These are phyloP conservation scores for Taxawa tesnikishii DNA, from an alignment of 2,329 filamentous ascomycete genomes.

Conservation along the genomic window DNA sequence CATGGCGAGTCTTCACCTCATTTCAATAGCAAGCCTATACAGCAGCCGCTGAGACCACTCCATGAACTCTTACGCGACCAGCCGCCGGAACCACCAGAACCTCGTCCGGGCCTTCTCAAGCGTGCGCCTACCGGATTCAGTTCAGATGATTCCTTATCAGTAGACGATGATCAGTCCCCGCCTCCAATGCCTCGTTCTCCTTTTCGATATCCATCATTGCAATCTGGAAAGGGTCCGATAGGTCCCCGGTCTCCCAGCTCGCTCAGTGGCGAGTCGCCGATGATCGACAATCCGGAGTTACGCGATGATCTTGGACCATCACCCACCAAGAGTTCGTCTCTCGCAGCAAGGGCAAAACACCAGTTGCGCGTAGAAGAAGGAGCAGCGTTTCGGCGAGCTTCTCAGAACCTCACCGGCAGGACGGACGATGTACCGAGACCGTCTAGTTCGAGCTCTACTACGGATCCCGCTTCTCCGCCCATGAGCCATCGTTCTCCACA, in stretches of 20 bases:
- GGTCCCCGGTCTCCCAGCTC: not conserved
- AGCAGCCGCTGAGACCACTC: constrained; percentile 10
- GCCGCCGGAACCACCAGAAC: constrained; percentile 8
- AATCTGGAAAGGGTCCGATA: no score
- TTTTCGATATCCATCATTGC: no score
- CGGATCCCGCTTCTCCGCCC: not conserved
- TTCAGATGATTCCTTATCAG: no score
- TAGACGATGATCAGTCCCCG: no score
- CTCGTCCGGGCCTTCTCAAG: constrained; percentile 3
- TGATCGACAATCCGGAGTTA: not conserved
- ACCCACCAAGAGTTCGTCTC: not conserved
- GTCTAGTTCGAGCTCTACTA: not conserved
- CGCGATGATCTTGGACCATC: not conserved
- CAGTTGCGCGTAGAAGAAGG: constrained; percentile 42
- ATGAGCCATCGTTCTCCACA: no score
- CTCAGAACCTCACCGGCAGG: not conserved
- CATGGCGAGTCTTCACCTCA: not conserved
- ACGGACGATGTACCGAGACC: not conserved
- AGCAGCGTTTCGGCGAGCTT: constrained; percentile 32
- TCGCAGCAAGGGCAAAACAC: constrained; percentile 24
- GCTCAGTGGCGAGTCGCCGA: not conserved
- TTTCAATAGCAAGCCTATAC: not conserved
- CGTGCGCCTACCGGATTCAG: constrained; percentile 6
- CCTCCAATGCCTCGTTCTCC: no score
- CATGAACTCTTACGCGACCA: not conserved